Base-by-base conservation (phyloP, 805 yeast genomes). In the Metschnikowia continentalis region DNA sequence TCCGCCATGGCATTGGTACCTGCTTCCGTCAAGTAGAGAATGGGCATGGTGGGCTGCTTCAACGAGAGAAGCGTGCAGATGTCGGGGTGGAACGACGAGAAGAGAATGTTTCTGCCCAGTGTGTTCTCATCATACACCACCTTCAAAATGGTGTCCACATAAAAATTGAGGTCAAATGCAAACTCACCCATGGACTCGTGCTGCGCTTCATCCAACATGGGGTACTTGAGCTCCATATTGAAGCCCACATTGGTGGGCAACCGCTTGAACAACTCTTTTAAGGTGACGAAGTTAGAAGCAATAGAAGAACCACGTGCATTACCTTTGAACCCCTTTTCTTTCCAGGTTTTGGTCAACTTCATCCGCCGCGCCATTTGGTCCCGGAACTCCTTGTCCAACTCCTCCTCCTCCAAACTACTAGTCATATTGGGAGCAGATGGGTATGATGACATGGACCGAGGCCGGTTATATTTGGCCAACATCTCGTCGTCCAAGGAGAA, bases 11-110 rank as follows among this genome's bases (percentile, higher is more conserved):
- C 65, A 8, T 76, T 71, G 0, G 96, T 84, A 6, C 98, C 98
- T 1, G 89, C 78, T 64, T 92, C 98, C 0, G 97, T 91, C 58
- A 92, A 75, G 63, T 86, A 92, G 60, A 92, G 76, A 54, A 92
- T 87, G 1, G 98, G 98, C 60, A 91, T 87, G 0, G 92, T 81
- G 26, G 97, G 97, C 69, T 91, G 98, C 66, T 92, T 92, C 69
- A 92, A 72, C 1, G 96, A 86, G 39, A 92, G 72, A 75, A 90
- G 74, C 48, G 88, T 68, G 68, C 98, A 92, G 32, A 90, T 80
- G 65, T 92, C 98, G 0, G 98, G 98, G 62, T 92, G 96, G 78
- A 92, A 92, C 2, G 96, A 88, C 1, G 96, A 89, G 61, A 92
- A 88, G 17, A 92, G 84, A 40, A 92, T 80, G 65, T 92, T 96